Evolutionary conservation across 371 early-diverging fungal genomes (phyloP), one percentile per base, ranked within the genome.

Genomic region (Zancudomyces culisetae): DNA sequence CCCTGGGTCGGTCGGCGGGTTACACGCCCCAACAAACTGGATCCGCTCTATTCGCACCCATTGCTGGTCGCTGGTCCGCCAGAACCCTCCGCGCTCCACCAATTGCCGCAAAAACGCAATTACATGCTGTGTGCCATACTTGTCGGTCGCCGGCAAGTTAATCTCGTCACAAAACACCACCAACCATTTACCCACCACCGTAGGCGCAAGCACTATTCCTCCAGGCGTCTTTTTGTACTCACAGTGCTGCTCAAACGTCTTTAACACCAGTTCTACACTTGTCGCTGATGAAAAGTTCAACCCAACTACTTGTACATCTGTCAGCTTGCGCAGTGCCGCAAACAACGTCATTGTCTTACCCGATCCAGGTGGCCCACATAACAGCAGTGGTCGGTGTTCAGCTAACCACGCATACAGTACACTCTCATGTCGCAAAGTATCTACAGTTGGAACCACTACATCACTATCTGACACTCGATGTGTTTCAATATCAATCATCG

Each of bases 121-220:
- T 35, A 94, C 97, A 13, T 92, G 81, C 61, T 98, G 98, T 1
- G 98, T 96, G 22, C 92, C 92, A 56, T 97, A 98, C 60, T 87
- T 83, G 72, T 98, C 98, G 18, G 74, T 73, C 3, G 91, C 85
- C 1, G 97, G 97, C 63, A 98, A 72, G 61, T 98, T 98, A 68
- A 98, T 92, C 73, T 98, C 98, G 69, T 98, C 98, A 66, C 98
- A 97, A 68, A 98, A 98, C 21, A 98, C 75, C 15, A 98, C 95
- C 24, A 98, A 75, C 95, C 95, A 95, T 28, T 87, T 76, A 35
- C 90, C 92, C 42, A 85, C 73, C 53, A 79, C 69, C 0, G 75
- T 64, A 19, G 98, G 98, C 0, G 90, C 77, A 50, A 97, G 58
- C 18, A 93, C 75, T 27, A 86, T 76, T 49, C 97, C 97, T 46